These are phyloP conservation scores for Glycine latifolia DNA, from an alignment of 306 rosid species.

Conservation along the genomic window DNA sequence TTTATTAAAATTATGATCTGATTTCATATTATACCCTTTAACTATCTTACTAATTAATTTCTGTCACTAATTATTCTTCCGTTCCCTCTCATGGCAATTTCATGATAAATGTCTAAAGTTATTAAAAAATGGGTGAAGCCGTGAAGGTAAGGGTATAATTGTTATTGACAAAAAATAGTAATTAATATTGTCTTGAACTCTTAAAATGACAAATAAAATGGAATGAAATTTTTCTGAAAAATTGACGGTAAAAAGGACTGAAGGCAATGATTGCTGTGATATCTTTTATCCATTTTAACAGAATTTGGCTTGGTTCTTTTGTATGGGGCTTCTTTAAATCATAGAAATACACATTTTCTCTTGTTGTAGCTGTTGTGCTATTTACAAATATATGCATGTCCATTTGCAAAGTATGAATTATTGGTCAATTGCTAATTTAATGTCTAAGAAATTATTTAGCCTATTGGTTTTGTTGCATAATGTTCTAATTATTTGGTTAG, in stretches of 20 bases:
- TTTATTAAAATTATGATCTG: neutral
- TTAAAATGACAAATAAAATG: neutral
- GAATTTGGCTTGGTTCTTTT: conserved; percentile 8
- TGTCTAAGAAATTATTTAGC: neutral
- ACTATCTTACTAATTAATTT: neutral
- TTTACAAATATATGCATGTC: neutral
- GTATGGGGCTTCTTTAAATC: conserved; percentile 6
- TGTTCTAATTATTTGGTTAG: conserved; percentile 1
- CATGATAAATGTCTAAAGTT: neutral
- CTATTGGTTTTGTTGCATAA: conserved; percentile 13
- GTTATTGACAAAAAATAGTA: neutral
- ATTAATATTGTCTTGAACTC: neutral
- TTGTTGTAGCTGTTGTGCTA: conserved; percentile 16
- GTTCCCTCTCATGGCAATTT: neutral
- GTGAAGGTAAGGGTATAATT: neutral
- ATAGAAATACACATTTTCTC: neutral
- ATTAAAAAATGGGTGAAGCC: too few species aligned
- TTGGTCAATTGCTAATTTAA: conserved; percentile 14
- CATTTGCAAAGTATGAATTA: neutral
- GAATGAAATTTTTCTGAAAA: neutral
- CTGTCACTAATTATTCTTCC: neutral
- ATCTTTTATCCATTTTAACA: conserved; percentile 3
- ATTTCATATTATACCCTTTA: conserved; percentile 2
- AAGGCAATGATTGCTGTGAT: neutral
- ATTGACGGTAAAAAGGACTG: neutral